Evolutionary conservation across 169 alveolate species (phyloP).

Genomic region (Plasmodium chabaudi): DNA sequence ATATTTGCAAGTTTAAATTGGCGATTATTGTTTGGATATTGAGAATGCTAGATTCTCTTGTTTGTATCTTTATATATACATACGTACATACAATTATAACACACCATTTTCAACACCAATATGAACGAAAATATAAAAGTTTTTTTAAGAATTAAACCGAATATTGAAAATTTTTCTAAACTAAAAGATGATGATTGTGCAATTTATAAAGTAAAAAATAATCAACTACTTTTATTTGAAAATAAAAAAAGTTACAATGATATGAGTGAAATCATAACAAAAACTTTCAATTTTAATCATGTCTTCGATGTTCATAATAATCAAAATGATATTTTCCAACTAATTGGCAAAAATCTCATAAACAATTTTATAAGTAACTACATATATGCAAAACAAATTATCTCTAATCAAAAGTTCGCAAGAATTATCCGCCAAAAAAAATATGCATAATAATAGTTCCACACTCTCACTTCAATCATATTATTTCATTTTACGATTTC

Average conservation of each 20-base stretch:
- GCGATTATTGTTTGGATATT: too few species aligned
- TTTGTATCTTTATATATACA: too few species aligned
- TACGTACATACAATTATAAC: too few species aligned
- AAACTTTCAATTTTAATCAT: constrained; percentile 46
- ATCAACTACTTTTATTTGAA: constrained; percentile 58
- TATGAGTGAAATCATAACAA: constrained; percentile 42
- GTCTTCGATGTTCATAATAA: constrained; percentile 32
- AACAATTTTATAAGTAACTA: constrained; percentile 57
- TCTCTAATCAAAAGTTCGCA: too few species aligned
- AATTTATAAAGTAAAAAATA: constrained; percentile 42
- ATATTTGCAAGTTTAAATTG: too few species aligned
- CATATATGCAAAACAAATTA: neutral
- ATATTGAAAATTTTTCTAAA: constrained; percentile 40
- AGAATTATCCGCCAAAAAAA: too few species aligned
- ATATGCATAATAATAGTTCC: too few species aligned
- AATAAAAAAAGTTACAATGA: constrained; percentile 67
- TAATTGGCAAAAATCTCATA: constrained; percentile 41
- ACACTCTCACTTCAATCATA: too few species aligned
- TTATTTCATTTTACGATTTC: too few species aligned
- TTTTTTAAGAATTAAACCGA: constrained; percentile 62
- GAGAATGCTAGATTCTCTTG: too few species aligned
- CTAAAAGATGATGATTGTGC: constrained; percentile 52
- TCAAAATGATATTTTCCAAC: constrained; percentile 55
- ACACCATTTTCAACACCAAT: neutral
- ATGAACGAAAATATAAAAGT: constrained; percentile 67